Evolutionary conservation across 805 yeast genomes (phyloP).

Genomic region (Wickerhamiella bombiphila): DNA sequence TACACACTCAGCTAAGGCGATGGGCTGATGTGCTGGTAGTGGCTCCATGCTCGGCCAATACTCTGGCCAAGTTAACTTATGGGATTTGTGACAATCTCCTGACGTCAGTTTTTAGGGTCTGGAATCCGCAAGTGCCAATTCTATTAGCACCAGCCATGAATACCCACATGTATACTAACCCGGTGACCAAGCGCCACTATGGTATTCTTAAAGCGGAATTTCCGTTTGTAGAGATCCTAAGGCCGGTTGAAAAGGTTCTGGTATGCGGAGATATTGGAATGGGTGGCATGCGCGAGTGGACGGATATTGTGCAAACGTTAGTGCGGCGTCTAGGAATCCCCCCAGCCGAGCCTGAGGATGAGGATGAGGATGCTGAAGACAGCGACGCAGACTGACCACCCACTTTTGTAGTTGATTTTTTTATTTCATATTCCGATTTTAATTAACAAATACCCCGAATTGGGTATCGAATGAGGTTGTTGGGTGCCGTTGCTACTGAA

Average conservation of each 20-base stretch:
- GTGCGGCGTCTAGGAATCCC: conserved; percentile 29
- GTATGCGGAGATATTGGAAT: conserved; percentile 95
- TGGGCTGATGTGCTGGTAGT: conserved; percentile 93
- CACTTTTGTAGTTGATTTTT: neutral
- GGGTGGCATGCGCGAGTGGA: conserved; percentile 98
- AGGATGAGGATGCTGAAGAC: conserved; percentile 14
- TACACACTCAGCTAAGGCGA: conserved; percentile 81
- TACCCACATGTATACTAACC: conserved; percentile 79
- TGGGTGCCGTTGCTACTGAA: too few species aligned
- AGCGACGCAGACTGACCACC: neutral
- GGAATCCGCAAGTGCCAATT: conserved; percentile 90
- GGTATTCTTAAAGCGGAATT: conserved; percentile 61
- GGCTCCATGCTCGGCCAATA: conserved; percentile 90
- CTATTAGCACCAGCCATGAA: conserved; percentile 94
- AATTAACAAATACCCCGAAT: neutral
- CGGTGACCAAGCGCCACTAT: conserved; percentile 73
- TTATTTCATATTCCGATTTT: neutral
- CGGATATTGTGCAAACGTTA: conserved; percentile 79
- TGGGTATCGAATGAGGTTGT: too few species aligned
- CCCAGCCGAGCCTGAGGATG: conserved; percentile 19
- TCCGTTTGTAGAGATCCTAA: conserved; percentile 84
- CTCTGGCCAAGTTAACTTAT: conserved; percentile 72
- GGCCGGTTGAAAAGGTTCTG: conserved; percentile 89
- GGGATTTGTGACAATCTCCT: conserved; percentile 87
- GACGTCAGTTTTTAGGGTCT: conserved; percentile 80